Conservation (phyloP, 2,329 filamentous ascomycete species). For the Oidium heveae region DNA sequence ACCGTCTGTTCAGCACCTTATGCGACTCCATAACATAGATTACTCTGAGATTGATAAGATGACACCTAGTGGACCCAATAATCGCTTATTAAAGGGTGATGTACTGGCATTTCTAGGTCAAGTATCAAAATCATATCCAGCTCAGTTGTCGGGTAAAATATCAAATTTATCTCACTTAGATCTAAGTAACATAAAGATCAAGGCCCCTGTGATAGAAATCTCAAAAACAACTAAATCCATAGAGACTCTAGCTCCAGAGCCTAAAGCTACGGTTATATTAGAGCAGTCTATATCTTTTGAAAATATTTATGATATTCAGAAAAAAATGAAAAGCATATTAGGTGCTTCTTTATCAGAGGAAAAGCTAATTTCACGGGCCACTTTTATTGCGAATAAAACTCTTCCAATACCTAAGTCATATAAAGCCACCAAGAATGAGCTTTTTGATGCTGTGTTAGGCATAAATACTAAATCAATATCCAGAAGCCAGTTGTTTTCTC, state of each 20-base stretch:
- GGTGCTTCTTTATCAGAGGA: constrained; percentile 64
- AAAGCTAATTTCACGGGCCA: constrained; percentile 39
- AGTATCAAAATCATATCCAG: constrained; percentile 47
- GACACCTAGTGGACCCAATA: constrained; percentile 63
- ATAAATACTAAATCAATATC: too few relatives aligned
- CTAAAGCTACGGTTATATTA: constrained; percentile 21
- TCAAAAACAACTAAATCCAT: constrained; percentile 16
- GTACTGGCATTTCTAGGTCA: constrained; percentile 71
- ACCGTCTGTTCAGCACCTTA: constrained; percentile 62
- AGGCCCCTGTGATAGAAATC: constrained; percentile 7
- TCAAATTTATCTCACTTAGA: constrained; percentile 63
- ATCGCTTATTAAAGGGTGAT: constrained; percentile 82
- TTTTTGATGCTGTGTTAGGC: too few relatives aligned
- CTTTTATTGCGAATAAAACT: too few relatives aligned
- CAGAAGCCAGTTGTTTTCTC: too few relatives aligned
- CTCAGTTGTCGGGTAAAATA: constrained; percentile 43
- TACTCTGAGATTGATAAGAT: constrained; percentile 58
- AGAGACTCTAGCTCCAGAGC: constrained; percentile 16
- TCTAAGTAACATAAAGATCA: constrained; percentile 70
- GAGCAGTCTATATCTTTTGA: constrained; percentile 53
- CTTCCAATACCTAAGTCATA: too few relatives aligned
- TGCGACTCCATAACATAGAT: constrained; percentile 55
- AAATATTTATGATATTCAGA: constrained; percentile 52
- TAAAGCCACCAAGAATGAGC: too few relatives aligned
- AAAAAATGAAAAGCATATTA: constrained; percentile 50